Percentiles rank a stretch among this genome's conserved stretches.
Conservation (phyloP, 2,329 filamentous ascomycete species). For the Elsinoe batatas region DNA sequence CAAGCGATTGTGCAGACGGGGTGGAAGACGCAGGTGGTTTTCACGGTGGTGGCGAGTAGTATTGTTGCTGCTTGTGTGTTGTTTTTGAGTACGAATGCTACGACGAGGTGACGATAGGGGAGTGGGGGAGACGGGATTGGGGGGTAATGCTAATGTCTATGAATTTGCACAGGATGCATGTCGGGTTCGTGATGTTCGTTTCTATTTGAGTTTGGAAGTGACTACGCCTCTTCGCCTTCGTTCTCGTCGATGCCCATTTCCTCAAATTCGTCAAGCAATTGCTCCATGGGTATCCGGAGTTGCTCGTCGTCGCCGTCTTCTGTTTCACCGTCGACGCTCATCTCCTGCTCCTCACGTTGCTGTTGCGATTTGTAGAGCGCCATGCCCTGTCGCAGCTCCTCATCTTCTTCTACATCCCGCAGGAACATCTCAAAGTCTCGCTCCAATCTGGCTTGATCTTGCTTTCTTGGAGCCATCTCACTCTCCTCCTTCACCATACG, state of each 20-base stretch:
- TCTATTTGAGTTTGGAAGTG: background rate
- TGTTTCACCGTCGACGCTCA: slow-evolving; percentile 51
- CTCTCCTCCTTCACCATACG: slow-evolving; percentile 86
- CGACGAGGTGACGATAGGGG: slow-evolving; percentile 11
- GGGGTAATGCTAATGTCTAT: background rate
- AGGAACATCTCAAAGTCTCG: slow-evolving; percentile 96
- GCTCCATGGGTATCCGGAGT: slow-evolving; percentile 40
- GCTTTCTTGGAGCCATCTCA: slow-evolving; percentile 74
- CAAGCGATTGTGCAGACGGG: slow-evolving; percentile 83
- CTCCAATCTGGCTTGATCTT: slow-evolving; percentile 80
- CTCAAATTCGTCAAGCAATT: slow-evolving; percentile 82
- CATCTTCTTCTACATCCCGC: slow-evolving; percentile 90
- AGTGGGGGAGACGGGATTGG: background rate
- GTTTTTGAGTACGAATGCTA: slow-evolving; percentile 41
- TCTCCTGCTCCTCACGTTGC: slow-evolving; percentile 42
- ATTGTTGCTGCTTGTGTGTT: slow-evolving; percentile 59
- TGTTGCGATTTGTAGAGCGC: slow-evolving; percentile 67
- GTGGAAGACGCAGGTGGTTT: slow-evolving; percentile 78
- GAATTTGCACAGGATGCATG: too few relatives aligned
- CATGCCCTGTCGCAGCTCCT: slow-evolving; percentile 73
- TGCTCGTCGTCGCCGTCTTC: slow-evolving; percentile 48
- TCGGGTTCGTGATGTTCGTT: background rate
- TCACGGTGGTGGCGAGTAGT: slow-evolving; percentile 50
- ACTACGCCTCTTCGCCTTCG: slow-evolving; percentile 17
- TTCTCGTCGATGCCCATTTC: slow-evolving; percentile 64